A percentile compares a stretch with the other conserved stretches of the same genome.
Conservation (phyloP, 2,329 filamentous ascomycete genomes). For the Lecanicillium sp. region DNA sequence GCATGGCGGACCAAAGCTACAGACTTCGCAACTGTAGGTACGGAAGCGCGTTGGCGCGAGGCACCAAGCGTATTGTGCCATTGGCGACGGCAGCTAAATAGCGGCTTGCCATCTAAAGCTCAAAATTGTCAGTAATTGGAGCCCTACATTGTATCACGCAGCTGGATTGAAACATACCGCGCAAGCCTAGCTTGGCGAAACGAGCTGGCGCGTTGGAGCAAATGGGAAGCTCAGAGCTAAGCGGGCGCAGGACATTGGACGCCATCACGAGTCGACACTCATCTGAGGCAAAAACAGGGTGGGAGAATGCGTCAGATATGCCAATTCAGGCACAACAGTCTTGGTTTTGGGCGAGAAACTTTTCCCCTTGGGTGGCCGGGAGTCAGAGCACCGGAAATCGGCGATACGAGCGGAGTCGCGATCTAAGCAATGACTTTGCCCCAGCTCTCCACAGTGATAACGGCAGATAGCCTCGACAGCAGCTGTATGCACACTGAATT, state of each 20-base stretch:
- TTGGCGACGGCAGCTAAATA: constrained; percentile 20
- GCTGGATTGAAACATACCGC: constrained; percentile 12
- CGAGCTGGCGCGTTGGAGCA: constrained; percentile 12
- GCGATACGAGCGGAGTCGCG: no score
- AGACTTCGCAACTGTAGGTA: constrained; percentile 19
- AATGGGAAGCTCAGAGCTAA: constrained; percentile 22
- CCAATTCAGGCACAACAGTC: no score
- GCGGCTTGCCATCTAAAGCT: constrained; percentile 12
- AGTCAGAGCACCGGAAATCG: no score
- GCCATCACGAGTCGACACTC: constrained; percentile 23
- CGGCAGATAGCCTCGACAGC: no score
- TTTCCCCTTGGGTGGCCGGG: background rate
- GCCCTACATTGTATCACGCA: background rate
- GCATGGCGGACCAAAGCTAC: constrained; percentile 31
- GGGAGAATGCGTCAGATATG: no score
- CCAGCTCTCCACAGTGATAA: no score
- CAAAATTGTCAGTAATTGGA: constrained; percentile 2
- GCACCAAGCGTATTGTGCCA: constrained; percentile 29
- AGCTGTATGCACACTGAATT: no score
- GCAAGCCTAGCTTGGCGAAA: constrained; percentile 16
- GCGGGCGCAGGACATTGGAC: constrained; percentile 24
- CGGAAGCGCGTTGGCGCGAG: constrained; percentile 18
- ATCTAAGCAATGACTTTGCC: no score
- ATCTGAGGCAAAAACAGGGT: constrained; percentile 15
- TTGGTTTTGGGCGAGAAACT: no score